Conservation (phyloP, 352 stramenopile species). For the Pythium utonaiense region DNA sequence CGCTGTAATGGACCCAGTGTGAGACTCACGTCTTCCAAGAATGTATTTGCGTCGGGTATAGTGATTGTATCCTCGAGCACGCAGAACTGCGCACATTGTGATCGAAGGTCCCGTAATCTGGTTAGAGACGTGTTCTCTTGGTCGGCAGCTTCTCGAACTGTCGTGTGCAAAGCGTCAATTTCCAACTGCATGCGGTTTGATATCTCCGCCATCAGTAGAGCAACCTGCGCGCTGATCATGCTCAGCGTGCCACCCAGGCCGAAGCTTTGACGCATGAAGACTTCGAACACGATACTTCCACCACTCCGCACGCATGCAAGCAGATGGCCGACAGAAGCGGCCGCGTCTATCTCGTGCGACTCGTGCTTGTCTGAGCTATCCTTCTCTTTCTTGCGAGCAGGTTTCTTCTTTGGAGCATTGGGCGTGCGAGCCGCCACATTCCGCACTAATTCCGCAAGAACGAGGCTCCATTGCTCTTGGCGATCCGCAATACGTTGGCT, state of each 20-base stretch:
- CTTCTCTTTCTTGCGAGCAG: conserved; percentile 5
- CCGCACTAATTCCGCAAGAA: conserved; percentile 6
- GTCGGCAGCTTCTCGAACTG: background rate
- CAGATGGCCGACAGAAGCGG: background rate
- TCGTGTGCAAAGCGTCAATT: background rate
- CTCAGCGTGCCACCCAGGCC: conserved; percentile 6
- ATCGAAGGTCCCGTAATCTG: background rate
- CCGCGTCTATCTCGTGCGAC: background rate
- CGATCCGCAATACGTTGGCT: background rate
- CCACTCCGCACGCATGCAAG: background rate
- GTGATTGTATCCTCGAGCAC: background rate
- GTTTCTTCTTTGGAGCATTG: conserved; percentile 7
- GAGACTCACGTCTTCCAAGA: background rate
- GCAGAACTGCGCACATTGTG: background rate
- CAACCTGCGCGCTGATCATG: background rate
- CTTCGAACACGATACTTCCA: background rate
- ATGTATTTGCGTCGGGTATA: too few relatives aligned
- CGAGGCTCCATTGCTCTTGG: background rate
- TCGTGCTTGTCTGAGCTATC: background rate
- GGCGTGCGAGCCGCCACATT: background rate
- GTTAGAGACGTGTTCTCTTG: background rate
- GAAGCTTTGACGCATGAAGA: background rate
- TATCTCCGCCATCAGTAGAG: background rate
- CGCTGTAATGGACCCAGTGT: background rate
- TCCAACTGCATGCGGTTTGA: background rate